Evolutionary conservation across 2,329 filamentous ascomycete genomes (phyloP).

Genomic region (Apiospora marii): DNA sequence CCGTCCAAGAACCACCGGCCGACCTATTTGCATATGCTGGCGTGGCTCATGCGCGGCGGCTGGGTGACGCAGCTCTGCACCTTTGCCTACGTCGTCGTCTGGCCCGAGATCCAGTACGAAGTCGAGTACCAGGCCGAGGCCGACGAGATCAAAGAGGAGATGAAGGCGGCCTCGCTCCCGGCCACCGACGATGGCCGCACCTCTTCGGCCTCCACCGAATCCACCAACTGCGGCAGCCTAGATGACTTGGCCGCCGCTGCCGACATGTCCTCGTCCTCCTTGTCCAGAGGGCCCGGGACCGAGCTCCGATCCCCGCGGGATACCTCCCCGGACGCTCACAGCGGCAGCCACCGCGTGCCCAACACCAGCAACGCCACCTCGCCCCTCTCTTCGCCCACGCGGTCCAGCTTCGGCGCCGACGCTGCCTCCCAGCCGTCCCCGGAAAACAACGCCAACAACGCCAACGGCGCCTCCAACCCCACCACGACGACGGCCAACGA

Average conservation of each 20-base stretch:
- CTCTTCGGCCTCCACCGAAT: neutral
- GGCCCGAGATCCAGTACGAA: conserved; percentile 81
- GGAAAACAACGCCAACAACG: conserved; percentile 3
- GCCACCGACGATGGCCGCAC: neutral
- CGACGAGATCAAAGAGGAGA: conserved; percentile 56
- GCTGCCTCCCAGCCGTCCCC: conserved; percentile 27
- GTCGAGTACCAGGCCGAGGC: conserved; percentile 76
- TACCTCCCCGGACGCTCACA: conserved; percentile 25
- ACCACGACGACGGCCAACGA: conserved; percentile 48
- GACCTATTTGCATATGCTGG: conserved; percentile 88
- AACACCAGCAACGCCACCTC: conserved; percentile 33
- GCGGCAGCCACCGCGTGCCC: conserved; percentile 29
- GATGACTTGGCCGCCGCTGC: neutral
- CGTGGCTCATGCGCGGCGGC: conserved; percentile 89
- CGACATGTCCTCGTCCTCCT: neutral
- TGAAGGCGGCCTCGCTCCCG: conserved; percentile 15
- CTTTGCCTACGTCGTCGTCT: conserved; percentile 87
- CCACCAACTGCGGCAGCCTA: neutral
- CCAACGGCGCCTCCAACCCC: conserved; percentile 33
- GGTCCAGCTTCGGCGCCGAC: conserved; percentile 32
- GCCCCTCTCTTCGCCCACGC: conserved; percentile 34
- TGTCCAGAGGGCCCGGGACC: neutral
- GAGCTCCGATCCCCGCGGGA: conserved; percentile 1
- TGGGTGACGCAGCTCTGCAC: conserved; percentile 95
- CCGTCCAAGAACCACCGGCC: conserved; percentile 88